Base-by-base conservation (phyloP, 176 grass and related monocot species). In the Bothriochloa decipiens region DNA sequence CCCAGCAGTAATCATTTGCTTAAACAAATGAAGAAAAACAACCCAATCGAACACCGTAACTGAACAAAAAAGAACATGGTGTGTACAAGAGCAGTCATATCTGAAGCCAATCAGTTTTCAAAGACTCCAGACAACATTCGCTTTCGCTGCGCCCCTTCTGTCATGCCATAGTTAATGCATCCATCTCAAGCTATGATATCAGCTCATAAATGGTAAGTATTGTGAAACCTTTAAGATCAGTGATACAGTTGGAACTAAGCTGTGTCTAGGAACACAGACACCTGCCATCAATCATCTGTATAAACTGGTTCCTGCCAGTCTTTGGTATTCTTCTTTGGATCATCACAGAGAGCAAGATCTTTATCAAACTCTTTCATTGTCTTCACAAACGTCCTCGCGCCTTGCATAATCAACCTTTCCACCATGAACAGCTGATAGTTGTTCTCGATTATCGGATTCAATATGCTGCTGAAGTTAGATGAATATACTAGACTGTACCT, bases 391-490 rank as follows among this genome's bases (percentile, higher is more conserved):
- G 70, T 94, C 86, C 55, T 98, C 62, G 91, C 91, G 23, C 91
- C 93, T 87, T 87, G 88, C 87, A 95, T 90, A n/a, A 98, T 75
- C 83, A 98, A 77, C 81, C 93, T 98, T 86, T 98, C 96, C 11
- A 98, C 78, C 81, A 98, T 98, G 72, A 98, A 98, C 68, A 95
- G 81, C 70, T 94, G 93, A 84, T 98, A 92, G 69, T 95, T 95
- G 76, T 98, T 98, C 76, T 93, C 67, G 7, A 94, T 83, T 43
- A 92, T 49, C 36, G 88, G 88, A 75, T 94, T 84, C 87, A 98
- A 79, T 87, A 98, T 91, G 76, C 62, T 64, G 70, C 89, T 96
- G 74, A 95, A 98, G 65, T 98, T 98, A 7, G 87, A 98, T 68
- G 96, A 87, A 81, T 91, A 96, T 41, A 77, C 93, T 69, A 98